Base-by-base conservation (phyloP, 768 basidiomycete species). In the Tulasnella sp. region DNA sequence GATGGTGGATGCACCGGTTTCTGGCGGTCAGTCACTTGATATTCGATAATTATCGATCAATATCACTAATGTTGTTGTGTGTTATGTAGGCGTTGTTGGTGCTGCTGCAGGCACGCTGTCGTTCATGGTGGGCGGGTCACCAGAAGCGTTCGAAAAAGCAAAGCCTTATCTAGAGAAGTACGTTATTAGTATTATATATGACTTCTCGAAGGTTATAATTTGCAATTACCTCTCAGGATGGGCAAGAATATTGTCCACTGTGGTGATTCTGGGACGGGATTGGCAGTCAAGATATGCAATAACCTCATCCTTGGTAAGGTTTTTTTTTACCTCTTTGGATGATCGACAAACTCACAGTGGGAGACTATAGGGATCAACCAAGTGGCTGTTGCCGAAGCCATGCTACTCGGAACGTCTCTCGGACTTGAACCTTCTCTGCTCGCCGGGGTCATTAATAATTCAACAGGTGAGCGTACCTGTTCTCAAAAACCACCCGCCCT, bases 1-100 rank as follows among this genome's bases (percentile, higher is more conserved):
- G 34, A 89, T 95, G 78, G 72, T 95, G 19, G 92, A 96, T 62
- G 90, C 92, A 4, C 92, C 92, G 2, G 91, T 96, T 1, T 91
- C 88, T 42, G 92, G 92, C 50, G 91, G 88, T 83, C 62, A 48
- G 77, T 65, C 34, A 28, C 37, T n/a, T n/a, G 16, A 45, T n/a
- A 3, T 41, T n/a, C 24, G 35, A n/a, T 39, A 7, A 2, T 46
- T 29, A n/a, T 34, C 31, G 9, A n/a, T 48, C 5, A 4, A 27
- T 39, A 24, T 24, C 35, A 40, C 34, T n/a, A 37, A 3, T 4
- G 22, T 8, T 2, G 16, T 24, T 35, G 45, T 20, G 19, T 2
- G 3, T 2, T 2, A 16, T 31, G 5, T 55, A 87, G 83, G 89
- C 29, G 86, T 89, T 8, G 70, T 82, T 12, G 92, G 89, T 27